These are phyloP conservation scores for Nothophaeocryptopus gaeumannii DNA, from an alignment of 2,329 filamentous ascomycete genomes.

Conservation along the genomic window DNA sequence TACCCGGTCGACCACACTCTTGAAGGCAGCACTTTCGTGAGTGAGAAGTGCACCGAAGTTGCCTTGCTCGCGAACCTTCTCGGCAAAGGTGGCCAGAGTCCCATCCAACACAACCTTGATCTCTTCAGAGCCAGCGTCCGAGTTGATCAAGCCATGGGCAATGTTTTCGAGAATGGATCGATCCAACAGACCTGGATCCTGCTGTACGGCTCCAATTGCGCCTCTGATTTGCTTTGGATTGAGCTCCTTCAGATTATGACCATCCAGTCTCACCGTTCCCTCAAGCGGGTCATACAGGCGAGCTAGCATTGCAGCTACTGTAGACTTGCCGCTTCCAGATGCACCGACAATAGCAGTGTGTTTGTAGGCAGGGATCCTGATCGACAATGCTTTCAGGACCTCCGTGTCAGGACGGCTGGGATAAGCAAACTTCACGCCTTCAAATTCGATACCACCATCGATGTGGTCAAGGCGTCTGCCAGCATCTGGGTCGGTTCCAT, in stretches of 20 bases:
- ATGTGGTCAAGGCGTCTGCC: conserved; percentile 2
- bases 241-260: conserved; percentile 37
- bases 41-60: conserved; percentile 47
- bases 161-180: conserved; percentile 55
- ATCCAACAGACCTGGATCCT: conserved; percentile 52
- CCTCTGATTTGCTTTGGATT: conserved; percentile 33
- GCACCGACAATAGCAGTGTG: conserved; percentile 46
- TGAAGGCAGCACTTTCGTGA: conserved; percentile 30
- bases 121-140: conserved; percentile 34
- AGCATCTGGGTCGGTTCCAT: conserved; percentile 34
- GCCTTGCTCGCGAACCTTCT: conserved; percentile 52
- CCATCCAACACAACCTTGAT: conserved; percentile 44
- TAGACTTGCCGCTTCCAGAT: conserved; percentile 44
- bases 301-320: conserved; percentile 38
- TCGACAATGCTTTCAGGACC: conserved; percentile 39
- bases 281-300: conserved; percentile 39
- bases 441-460: conserved; percentile 33
- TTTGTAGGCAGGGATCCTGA: conserved; percentile 35
- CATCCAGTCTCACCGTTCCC: conserved; percentile 38
- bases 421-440: conserved; percentile 43
- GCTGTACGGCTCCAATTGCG: conserved; percentile 45
- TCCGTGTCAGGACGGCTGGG: conserved; percentile 40
- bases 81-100: conserved; percentile 45
- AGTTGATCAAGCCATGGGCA: conserved; percentile 49
- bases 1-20: conserved; percentile 53